Percentiles rank a stretch among this genome's conserved stretches.
Conservation (phyloP, 192 early-diverging fungal species). For the Coemansia sp. region DNA sequence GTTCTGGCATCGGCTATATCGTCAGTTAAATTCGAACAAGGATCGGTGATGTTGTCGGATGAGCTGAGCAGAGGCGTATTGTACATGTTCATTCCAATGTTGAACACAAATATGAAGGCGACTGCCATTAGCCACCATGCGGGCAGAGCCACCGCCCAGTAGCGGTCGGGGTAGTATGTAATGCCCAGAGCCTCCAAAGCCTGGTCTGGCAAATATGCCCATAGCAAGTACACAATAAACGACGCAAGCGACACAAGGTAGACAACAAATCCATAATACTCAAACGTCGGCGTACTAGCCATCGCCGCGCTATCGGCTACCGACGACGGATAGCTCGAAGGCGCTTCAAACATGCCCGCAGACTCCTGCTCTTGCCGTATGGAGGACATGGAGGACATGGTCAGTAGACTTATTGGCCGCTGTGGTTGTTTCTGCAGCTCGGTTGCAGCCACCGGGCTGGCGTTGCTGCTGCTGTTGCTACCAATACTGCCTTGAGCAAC, state of each 20-base stretch:
- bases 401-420: constrained; percentile 10
- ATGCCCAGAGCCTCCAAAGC: constrained; percentile 68
- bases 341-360: constrained; percentile 18
- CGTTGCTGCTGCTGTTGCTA: background rate
- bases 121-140: constrained; percentile 74
- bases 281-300: constrained; percentile 72
- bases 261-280: constrained; percentile 87
- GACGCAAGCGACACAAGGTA: constrained; percentile 76
- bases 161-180: constrained; percentile 83
- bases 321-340: constrained; percentile 26
- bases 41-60: constrained; percentile 72
- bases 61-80: constrained; percentile 76
- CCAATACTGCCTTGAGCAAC: background rate
- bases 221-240: constrained; percentile 74
- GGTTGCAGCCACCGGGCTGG: background rate
- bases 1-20: constrained; percentile 18
- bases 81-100: constrained; percentile 74
- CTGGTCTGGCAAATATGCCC: constrained; percentile 83
- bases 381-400: constrained; percentile 20
- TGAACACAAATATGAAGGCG: constrained; percentile 71
- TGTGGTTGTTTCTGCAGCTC: background rate
- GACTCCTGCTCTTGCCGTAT: constrained; percentile 25
- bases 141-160: constrained; percentile 82
- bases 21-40: constrained; percentile 21
- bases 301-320: constrained; percentile 16